phyloP scores from a whole-genome alignment of 208 protist genomes.

The Tetramitus jugosus region DNA sequence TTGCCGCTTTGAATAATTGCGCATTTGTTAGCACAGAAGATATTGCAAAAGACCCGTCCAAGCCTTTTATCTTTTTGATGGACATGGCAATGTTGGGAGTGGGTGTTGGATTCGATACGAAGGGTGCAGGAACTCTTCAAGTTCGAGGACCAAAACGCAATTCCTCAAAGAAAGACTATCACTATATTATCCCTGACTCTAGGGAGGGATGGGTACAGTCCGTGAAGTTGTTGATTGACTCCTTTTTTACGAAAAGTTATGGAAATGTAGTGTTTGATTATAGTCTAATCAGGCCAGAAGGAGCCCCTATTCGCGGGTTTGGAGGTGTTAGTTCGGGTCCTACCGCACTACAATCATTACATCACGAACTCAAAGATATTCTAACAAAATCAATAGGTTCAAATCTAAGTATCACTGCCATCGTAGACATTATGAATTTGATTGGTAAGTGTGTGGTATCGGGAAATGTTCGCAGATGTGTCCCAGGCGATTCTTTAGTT shows the following conservation, averaged over 20 bases:
- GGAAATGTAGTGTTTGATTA: conserved; percentile 52
- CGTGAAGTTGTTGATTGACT: conserved; percentile 47
- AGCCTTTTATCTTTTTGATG: conserved; percentile 66
- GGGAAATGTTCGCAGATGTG: conserved; percentile 55
- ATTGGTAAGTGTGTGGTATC: conserved; percentile 66
- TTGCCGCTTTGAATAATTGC: conserved; percentile 68
- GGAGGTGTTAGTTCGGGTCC: conserved; percentile 39
- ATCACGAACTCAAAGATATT: conserved; percentile 27
- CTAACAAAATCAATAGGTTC: conserved; percentile 36
- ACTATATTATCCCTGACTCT: conserved; percentile 39
- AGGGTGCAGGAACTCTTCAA: conserved; percentile 30
- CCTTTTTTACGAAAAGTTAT: conserved; percentile 40
- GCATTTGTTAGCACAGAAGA: conserved; percentile 46
- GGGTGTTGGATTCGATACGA: conserved; percentile 67
- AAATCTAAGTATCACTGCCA: conserved; percentile 42
- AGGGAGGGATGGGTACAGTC: conserved; percentile 55
- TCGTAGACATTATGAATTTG: conserved; percentile 69
- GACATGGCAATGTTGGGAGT: conserved; percentile 65
- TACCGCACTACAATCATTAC: conserved; percentile 44
- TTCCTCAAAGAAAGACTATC: not conserved
- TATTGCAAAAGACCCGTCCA: conserved; percentile 31
- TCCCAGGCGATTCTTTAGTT: too few relatives aligned
- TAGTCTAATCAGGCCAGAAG: conserved; percentile 42
- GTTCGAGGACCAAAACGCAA: not conserved
- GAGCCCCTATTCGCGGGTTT: conserved; percentile 40